Conservation (phyloP, 2,329 filamentous ascomycete genomes). For the Metarhizium guizhouense region DNA sequence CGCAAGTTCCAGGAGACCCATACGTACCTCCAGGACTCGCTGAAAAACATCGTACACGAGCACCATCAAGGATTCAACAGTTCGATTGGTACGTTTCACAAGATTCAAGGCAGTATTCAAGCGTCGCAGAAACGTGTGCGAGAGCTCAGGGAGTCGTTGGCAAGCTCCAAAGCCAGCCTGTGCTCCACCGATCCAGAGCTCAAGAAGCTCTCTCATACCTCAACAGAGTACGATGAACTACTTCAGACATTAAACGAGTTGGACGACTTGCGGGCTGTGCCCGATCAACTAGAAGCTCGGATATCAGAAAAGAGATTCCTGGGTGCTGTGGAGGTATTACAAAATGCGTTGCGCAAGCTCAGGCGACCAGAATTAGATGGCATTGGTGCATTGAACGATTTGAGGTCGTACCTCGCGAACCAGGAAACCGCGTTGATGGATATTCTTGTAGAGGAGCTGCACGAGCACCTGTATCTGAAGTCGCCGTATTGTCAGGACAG, state of each 20-base stretch:
- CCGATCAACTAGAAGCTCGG: constrained; percentile 84
- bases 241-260: constrained; percentile 75
- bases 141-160: constrained; percentile 71
- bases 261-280: constrained; percentile 80
- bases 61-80: constrained; percentile 99
- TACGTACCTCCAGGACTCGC: constrained; percentile 78
- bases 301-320: constrained; percentile 96
- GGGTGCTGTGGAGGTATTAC: constrained; percentile 83
- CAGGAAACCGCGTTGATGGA: constrained; percentile 89
- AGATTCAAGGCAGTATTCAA: constrained; percentile 91
- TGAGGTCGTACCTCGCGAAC: constrained; percentile 81
- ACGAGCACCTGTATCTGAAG: constrained; percentile 95
- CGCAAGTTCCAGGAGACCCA: constrained; percentile 77
- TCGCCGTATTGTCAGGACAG: constrained; percentile 95
- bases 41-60: constrained; percentile 95
- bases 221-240: constrained; percentile 84
- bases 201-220: constrained; percentile 78
- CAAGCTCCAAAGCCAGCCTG: constrained; percentile 70
- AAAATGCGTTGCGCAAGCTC: constrained; percentile 76
- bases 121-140: constrained; percentile 80
- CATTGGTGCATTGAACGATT: constrained; percentile 79
- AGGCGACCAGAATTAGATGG: constrained; percentile 82
- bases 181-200: constrained; percentile 83
- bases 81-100: constrained; percentile 97
- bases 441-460: constrained; percentile 92